Evolutionary conservation across 495 filamentous ascomycete species (phyloP).

Genomic region (Eremomyces bilateralis): DNA sequence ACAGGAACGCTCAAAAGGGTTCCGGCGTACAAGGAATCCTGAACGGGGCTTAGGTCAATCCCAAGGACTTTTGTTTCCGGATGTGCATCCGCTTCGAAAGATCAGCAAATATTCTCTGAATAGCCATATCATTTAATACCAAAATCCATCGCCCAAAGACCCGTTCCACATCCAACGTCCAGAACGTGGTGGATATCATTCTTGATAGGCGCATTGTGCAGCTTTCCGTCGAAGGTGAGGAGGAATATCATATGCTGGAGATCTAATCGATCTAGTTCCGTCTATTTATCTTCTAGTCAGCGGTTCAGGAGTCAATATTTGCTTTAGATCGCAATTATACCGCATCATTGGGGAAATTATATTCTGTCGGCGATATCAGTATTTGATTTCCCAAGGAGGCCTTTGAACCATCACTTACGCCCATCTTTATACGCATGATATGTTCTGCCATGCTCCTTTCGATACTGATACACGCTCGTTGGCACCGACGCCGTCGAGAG

Average conservation of each 20-base stretch:
- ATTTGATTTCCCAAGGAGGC: too few species aligned
- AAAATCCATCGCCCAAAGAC: too few species aligned
- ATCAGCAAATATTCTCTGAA: too few species aligned
- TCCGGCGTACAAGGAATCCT: too few species aligned
- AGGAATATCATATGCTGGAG: background rate
- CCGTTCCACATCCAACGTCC: slow-evolving; percentile 11
- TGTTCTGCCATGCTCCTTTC: background rate
- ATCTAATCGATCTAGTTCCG: background rate
- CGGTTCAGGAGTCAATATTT: too few species aligned
- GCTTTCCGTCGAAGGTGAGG: background rate
- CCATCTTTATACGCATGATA: slow-evolving; percentile 1
- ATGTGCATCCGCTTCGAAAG: slow-evolving; percentile 8
- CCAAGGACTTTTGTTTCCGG: slow-evolving; percentile 10
- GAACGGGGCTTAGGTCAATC: slow-evolving; percentile 13
- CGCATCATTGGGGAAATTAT: too few species aligned
- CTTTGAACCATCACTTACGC: background rate
- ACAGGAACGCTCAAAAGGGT: too few species aligned
- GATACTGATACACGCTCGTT: background rate
- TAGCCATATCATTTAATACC: too few species aligned
- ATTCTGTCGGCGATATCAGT: too few species aligned
- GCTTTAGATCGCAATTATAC: too few species aligned
- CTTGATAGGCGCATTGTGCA: slow-evolving; percentile 7
- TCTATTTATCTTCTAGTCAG: background rate
- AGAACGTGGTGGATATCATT: slow-evolving; percentile 6
- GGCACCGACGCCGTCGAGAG: too few species aligned